phyloP scores from a whole-genome alignment of 768 basidiomycete genomes.

The Podaxis sp. region DNA sequence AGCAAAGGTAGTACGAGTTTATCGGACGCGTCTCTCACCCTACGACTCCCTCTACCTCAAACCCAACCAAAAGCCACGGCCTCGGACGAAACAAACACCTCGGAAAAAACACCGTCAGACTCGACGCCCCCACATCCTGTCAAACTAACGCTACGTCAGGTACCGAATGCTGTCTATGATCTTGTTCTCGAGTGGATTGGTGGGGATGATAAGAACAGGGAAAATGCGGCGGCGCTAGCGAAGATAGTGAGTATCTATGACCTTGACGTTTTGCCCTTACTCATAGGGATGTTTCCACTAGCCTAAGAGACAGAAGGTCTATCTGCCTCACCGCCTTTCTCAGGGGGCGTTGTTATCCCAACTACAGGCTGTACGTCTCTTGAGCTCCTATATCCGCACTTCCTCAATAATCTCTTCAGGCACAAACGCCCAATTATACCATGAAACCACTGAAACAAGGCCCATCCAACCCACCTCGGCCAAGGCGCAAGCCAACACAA shows the following conservation, averaged over 20 bases:
- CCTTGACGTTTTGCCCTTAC: neutral
- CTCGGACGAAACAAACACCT: neutral
- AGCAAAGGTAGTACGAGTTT: neutral
- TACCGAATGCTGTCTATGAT: conserved; percentile 53
- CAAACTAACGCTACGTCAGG: conserved; percentile 34
- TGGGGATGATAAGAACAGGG: conserved; percentile 47
- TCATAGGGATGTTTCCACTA: conserved; percentile 2
- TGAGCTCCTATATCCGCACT: neutral
- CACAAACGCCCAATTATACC: conserved; percentile 39
- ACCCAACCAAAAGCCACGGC: neutral
- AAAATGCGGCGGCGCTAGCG: conserved; percentile 42
- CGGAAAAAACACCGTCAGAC: conserved; percentile 14
- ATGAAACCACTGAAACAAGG: conserved; percentile 62
- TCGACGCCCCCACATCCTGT: conserved; percentile 14
- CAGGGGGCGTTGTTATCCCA: conserved; percentile 56
- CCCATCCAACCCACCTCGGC: conserved; percentile 26
- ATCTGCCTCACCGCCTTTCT: conserved; percentile 55
- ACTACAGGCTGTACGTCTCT: conserved; percentile 51
- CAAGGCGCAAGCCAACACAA: conserved; percentile 24
- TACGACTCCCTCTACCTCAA: conserved; percentile 42
- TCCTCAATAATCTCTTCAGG: conserved; percentile 26
- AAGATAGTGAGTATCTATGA: conserved; percentile 37
- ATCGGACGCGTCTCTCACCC: conserved; percentile 11
- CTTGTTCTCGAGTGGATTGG: conserved; percentile 62
- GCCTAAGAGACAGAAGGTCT: conserved; percentile 46